These are phyloP conservation scores for Trifolium subterraneum DNA, from an alignment of 306 rosid species.

Conservation along the genomic window DNA sequence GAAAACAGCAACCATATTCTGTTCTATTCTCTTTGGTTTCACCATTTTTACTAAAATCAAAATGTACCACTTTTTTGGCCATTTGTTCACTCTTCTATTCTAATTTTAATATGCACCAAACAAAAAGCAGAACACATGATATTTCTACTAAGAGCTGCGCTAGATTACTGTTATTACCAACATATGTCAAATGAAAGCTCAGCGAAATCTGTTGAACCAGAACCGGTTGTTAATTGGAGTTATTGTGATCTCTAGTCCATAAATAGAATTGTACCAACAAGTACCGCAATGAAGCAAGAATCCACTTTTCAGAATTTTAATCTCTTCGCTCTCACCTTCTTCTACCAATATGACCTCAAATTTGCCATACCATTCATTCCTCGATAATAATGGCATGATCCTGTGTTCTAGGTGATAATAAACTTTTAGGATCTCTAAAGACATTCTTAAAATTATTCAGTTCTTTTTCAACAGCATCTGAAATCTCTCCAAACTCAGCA, in stretches of 20 bases:
- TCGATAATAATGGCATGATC: neutral
- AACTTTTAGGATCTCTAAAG: neutral
- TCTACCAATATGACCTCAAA: neutral
- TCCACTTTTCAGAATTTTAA: too few species aligned
- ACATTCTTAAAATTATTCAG: neutral
- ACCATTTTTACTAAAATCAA: neutral
- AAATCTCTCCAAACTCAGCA: neutral
- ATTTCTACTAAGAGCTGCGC: too few species aligned
- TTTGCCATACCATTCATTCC: neutral
- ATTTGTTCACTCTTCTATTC: neutral
- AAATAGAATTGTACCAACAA: too few species aligned
- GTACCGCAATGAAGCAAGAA: too few species aligned
- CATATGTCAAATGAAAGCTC: too few species aligned
- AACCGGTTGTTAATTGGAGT: too few species aligned
- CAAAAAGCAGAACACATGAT: neutral
- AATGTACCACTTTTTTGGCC: neutral
- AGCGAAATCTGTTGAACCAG: too few species aligned
- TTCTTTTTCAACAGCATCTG: neutral
- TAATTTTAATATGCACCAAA: neutral
- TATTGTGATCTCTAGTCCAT: too few species aligned
- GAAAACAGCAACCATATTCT: too few species aligned
- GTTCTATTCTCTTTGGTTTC: too few species aligned
- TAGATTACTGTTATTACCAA: too few species aligned
- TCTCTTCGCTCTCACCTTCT: too few species aligned
- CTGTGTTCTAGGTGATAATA: neutral